phyloP scores from a whole-genome alignment of 108 stramenopile genomes.

The Skeletonema tropicum region DNA sequence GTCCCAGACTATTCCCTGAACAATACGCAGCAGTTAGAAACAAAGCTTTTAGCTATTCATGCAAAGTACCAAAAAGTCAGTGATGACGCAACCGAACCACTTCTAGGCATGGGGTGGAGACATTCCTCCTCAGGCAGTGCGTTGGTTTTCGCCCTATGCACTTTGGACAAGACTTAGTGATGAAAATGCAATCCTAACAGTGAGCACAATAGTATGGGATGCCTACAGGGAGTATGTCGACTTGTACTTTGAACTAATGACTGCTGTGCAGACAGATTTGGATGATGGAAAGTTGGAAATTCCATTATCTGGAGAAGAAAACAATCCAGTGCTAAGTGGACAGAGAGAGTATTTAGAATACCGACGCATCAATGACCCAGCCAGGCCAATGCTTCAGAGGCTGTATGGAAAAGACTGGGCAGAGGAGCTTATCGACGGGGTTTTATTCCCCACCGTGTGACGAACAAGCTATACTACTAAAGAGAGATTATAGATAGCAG shows the following conservation, averaged over 20 bases:
- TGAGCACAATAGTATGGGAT: conserved; percentile 55
- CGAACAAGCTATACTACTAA: no score
- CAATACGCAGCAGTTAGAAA: conserved; percentile 37
- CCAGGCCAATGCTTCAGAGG: conserved; percentile 81
- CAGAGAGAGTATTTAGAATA: conserved; percentile 64
- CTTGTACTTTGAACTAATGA: conserved; percentile 63
- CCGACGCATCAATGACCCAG: conserved; percentile 78
- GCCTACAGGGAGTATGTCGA: conserved; percentile 74
- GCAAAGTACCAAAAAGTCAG: conserved; percentile 29
- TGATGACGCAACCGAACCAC: conserved; percentile 2
- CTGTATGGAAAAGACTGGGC: conserved; percentile 82
- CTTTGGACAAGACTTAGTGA: conserved; percentile 75
- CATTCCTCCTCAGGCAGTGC: conserved; percentile 65
- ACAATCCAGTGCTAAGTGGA: conserved; percentile 28
- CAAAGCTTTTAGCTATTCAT: conserved; percentile 49
- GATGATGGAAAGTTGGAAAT: conserved; percentile 8
- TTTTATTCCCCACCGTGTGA: conserved; percentile 63
- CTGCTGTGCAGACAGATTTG: conserved; percentile 23
- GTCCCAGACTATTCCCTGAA: conserved; percentile 23
- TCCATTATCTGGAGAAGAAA: background rate
- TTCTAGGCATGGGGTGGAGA: conserved; percentile 83
- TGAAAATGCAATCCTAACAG: conserved; percentile 41
- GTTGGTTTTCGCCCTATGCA: conserved; percentile 78
- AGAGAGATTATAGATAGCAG: background rate
- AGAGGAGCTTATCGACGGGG: conserved; percentile 60